Base-by-base conservation (phyloP, 2,329 filamentous ascomycete genomes). In the Blumeriella jaapii region DNA sequence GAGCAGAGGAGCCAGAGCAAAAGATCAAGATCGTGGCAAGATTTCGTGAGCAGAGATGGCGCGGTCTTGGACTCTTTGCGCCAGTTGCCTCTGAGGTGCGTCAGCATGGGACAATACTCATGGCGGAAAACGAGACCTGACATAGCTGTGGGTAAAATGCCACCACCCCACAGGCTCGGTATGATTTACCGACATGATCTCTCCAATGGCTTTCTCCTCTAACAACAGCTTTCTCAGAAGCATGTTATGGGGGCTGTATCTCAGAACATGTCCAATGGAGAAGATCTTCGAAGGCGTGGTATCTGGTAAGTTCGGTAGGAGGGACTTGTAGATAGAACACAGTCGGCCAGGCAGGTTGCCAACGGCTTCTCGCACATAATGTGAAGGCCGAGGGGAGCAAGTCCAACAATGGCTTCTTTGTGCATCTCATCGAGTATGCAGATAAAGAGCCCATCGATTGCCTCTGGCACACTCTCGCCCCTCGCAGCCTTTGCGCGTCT, bases 301-400 rank as follows among this genome's bases (percentile, higher is more conserved):
- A 50, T 38, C 51, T 48, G 38, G 51, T 38, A 53, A 50, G 41
- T 50, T 47, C 5, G 58, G 55, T 10, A 59, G 54, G 44, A 83
- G 55, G 1, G 76, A 68, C 31, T 61, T 61, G 56, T 76, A 84
- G 51, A 93, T 89, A 27, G 65, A 66, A 94, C 62, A 54, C 86
- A 95, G 50, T 91, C 85, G 12, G 68, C 58, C 17, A 96, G 62
- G 0, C 73, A 80, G 14, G 84, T 85, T 0, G 86, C 84, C 35
- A 98, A 62, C 2, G 91, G 91, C 61, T 98, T 98, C 65, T 98
- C 91, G 56, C 86, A 93, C 67, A 95, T 82, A 45, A 96, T 75
- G 57, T 95, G 86, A 30, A 95, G 61, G 2, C 65, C 71, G 64
- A 78, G 61, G 9, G 71, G 71, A 1, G 82, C 78, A 34, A 94